Evolutionary conservation across 2,329 filamentous ascomycete genomes (phyloP).

Genomic region (Fusarium sp.): DNA sequence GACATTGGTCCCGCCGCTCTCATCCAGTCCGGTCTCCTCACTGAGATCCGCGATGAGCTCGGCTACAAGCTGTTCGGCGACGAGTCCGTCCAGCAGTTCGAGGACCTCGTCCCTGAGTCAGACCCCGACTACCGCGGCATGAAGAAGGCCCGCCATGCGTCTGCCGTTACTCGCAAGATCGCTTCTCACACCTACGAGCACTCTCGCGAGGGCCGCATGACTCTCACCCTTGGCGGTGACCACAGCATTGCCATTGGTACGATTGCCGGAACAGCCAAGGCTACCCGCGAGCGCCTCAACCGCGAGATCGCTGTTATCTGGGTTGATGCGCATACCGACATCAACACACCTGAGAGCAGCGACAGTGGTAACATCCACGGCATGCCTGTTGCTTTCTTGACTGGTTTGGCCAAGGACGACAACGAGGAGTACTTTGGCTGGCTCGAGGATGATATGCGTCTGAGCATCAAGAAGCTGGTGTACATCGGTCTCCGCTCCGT

Average conservation of each 20-base stretch:
- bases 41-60: slow-evolving; percentile 85
- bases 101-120: slow-evolving; percentile 75
- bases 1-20: slow-evolving; percentile 91
- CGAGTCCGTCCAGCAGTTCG: slow-evolving; percentile 83
- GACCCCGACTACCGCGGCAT: slow-evolving; percentile 90
- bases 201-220: slow-evolving; percentile 84
- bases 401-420: slow-evolving; percentile 83
- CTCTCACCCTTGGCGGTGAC: slow-evolving; percentile 94
- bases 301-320: slow-evolving; percentile 95
- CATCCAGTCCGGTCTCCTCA: slow-evolving; percentile 87
- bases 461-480: slow-evolving; percentile 86
- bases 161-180: slow-evolving; percentile 84
- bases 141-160: slow-evolving; percentile 92
- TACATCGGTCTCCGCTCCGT: slow-evolving; percentile 97
- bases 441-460: slow-evolving; percentile 78
- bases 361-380: slow-evolving; percentile 95
- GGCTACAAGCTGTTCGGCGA: slow-evolving; percentile 91
- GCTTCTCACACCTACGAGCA: slow-evolving; percentile 89
- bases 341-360: slow-evolving; percentile 94
- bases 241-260: slow-evolving; percentile 97
- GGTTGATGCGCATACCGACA: slow-evolving; percentile 98
- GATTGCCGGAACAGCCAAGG: slow-evolving; percentile 87
- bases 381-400: slow-evolving; percentile 95
- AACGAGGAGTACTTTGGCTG: slow-evolving; percentile 89
- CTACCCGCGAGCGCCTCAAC: slow-evolving; percentile 83